These are phyloP conservation scores for Meyerozyma sp. DNA, from an alignment of 1,139 yeast species.

Conservation along the genomic window DNA sequence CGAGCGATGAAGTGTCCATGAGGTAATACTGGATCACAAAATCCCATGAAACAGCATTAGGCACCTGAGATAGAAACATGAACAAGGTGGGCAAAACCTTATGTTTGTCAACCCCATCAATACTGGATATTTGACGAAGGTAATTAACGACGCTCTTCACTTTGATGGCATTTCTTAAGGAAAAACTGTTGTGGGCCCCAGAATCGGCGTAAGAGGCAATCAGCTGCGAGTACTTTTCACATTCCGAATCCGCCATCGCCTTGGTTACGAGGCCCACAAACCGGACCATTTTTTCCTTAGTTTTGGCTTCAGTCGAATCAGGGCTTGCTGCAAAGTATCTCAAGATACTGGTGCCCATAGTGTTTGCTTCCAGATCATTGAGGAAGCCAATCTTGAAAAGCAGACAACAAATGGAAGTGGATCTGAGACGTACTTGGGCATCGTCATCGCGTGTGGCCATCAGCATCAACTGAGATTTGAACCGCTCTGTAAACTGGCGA, in stretches of 20 bases:
- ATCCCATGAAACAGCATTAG: constrained; percentile 22
- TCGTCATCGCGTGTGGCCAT: constrained; percentile 39
- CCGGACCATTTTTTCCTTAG: constrained; percentile 28
- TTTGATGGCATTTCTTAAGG: constrained; percentile 8
- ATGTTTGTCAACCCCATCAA: constrained; percentile 4
- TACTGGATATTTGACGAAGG: constrained; percentile 12
- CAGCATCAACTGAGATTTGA: constrained; percentile 58
- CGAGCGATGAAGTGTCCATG: constrained; percentile 36
- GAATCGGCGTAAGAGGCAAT: constrained; percentile 16
- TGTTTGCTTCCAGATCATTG: constrained; percentile 38
- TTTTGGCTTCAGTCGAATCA: constrained; percentile 20
- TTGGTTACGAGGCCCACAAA: constrained; percentile 21
- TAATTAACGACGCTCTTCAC: constrained; percentile 18
- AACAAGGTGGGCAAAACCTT: constrained; percentile 5
- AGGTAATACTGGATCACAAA: constrained; percentile 33
- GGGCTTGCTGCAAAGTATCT: constrained; percentile 9
- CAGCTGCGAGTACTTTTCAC: constrained; percentile 19
- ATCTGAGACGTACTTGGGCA: constrained; percentile 44
- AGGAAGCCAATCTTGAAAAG: constrained; percentile 58
- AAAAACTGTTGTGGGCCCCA: constrained; percentile 14
- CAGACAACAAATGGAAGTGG: constrained; percentile 52
- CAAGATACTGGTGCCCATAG: constrained; percentile 10
- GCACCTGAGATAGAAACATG: constrained; percentile 10
- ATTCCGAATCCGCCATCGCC: constrained; percentile 10
- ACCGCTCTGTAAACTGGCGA: constrained; percentile 69